Conservation (phyloP, 2,329 filamentous ascomycete genomes). For the Colletotrichum karsti region DNA sequence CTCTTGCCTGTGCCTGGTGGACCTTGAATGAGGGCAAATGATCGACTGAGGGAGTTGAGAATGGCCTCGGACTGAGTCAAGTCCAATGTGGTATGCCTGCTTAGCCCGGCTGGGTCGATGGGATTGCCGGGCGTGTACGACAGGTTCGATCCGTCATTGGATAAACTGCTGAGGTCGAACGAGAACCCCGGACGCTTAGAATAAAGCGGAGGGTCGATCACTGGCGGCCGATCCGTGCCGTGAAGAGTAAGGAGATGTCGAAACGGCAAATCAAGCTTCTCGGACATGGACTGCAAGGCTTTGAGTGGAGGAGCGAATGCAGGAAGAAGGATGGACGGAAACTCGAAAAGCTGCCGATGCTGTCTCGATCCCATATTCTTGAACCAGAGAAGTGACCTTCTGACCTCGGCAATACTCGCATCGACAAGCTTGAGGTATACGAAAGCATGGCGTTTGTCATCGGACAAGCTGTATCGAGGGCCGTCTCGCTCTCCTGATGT, state of each 20-base stretch:
- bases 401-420: constrained; percentile 29
- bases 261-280: constrained; percentile 55
- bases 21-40: constrained; percentile 71
- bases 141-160: constrained; percentile 32
- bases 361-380: constrained; percentile 23
- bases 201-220: constrained; percentile 57
- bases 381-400: constrained; percentile 40
- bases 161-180: constrained; percentile 52
- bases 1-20: constrained; percentile 77
- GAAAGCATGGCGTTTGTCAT: constrained; percentile 38
- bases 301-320: constrained; percentile 66
- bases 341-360: constrained; percentile 60
- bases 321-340: constrained; percentile 66
- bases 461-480: constrained; percentile 38
- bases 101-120: constrained; percentile 34
- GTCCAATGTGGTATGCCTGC: constrained; percentile 57
- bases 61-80: constrained; percentile 59
- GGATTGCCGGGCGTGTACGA: constrained; percentile 30
- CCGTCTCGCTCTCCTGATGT: not conserved
- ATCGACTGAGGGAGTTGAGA: constrained; percentile 58
- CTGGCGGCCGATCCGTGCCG: constrained; percentile 20
- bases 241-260: constrained; percentile 51
- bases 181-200: constrained; percentile 54
- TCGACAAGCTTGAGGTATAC: constrained; percentile 41
- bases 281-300: constrained; percentile 62